A percentile compares a stretch with the other conserved stretches of the same genome.
phyloP scores from a whole-genome alignment of 768 basidiomycete species.

The Melanogaster broomeanus region DNA sequence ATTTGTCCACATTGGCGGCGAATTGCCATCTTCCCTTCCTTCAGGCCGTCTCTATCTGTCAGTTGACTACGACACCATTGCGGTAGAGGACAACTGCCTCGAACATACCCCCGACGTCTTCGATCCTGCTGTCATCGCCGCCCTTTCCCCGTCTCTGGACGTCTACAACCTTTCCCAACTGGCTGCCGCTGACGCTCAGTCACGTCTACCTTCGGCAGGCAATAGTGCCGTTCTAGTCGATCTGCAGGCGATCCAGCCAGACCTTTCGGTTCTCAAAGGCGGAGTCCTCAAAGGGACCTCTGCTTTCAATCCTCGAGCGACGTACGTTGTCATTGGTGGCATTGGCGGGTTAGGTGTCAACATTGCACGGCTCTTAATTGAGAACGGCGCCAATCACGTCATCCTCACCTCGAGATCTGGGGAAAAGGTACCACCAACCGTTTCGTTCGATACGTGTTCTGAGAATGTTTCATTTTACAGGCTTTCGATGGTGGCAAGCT shows the following conservation, averaged over 20 bases:
- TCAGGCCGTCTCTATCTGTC: not conserved
- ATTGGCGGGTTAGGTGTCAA: not conserved
- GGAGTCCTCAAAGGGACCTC: not conserved
- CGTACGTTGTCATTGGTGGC: not conserved
- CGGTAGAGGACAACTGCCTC: not conserved
- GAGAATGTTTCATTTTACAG: not conserved
- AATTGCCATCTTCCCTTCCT: not conserved
- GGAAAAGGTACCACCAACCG: not conserved
- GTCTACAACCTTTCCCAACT: not conserved
- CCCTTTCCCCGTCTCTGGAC: not conserved
- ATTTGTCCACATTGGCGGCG: not conserved
- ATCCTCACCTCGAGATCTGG: constrained; percentile 22
- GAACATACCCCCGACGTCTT: not conserved
- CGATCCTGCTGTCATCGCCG: not conserved
- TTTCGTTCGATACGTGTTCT: not conserved
- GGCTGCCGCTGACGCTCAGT: not conserved
- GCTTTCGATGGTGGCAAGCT: not conserved
- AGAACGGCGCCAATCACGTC: constrained; percentile 19
- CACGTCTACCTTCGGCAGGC: not conserved
- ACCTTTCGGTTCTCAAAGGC: not conserved
- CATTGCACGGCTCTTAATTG: not conserved
- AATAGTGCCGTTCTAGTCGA: not conserved
- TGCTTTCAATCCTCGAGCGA: not conserved
- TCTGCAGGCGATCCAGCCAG: not conserved
- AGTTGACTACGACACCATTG: not conserved